These are phyloP conservation scores for Yamadazyma phyllophila DNA, from an alignment of 805 yeast genomes.

Conservation along the genomic window DNA sequence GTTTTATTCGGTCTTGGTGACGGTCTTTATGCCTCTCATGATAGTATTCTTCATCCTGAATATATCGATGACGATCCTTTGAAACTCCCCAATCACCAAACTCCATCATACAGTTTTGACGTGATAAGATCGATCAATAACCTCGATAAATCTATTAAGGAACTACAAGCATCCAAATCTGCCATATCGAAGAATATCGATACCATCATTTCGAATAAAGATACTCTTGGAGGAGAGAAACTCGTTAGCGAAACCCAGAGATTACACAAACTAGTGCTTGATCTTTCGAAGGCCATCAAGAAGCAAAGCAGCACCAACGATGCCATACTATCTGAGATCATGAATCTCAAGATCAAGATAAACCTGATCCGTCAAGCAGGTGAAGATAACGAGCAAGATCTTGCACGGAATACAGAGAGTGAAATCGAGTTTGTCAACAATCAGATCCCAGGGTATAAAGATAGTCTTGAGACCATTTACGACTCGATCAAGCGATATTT, in stretches of 20 bases:
- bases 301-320: constrained; percentile 26
- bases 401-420: constrained; percentile 13
- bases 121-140: constrained; percentile 26
- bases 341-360: constrained; percentile 21
- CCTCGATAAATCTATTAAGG: constrained; percentile 26
- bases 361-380: constrained; percentile 17
- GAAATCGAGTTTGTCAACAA: constrained; percentile 25
- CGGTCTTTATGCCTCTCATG: constrained; percentile 18
- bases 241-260: constrained; percentile 6
- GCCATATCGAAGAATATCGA: constrained; percentile 13
- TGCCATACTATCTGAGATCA: constrained; percentile 19
- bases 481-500: constrained; percentile 21
- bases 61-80: background rate
- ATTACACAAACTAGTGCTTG: constrained; percentile 1
- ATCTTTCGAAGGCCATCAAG: constrained; percentile 17
- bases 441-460: constrained; percentile 28
- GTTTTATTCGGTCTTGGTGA: constrained; percentile 20
- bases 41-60: background rate
- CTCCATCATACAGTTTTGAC: constrained; percentile 28
- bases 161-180: constrained; percentile 25
- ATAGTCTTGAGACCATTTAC: constrained; percentile 15
- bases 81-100: background rate
- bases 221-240: constrained; percentile 1
- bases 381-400: constrained; percentile 13
- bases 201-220: background rate